A percentile compares a stretch with the other conserved stretches of the same genome.
Evolutionary conservation across 371 early-diverging fungal species (phyloP).

Genomic region (Rhizopus stolonifer): DNA sequence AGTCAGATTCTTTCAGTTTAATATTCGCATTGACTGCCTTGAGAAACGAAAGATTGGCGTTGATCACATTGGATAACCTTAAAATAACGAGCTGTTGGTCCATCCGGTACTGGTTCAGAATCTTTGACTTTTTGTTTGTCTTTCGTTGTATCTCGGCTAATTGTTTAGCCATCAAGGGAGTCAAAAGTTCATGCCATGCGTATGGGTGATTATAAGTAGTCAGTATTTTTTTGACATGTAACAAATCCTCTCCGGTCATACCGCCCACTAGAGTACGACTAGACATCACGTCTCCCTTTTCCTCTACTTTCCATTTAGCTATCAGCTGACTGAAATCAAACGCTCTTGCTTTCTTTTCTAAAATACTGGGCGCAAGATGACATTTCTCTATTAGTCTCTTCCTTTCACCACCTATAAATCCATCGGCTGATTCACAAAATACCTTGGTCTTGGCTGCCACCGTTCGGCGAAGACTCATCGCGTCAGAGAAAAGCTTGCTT

Average conservation of each 20-base stretch:
- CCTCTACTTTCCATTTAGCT: background rate
- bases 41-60: background rate
- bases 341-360: background rate
- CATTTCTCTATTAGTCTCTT: no score
- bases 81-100: background rate
- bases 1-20: background rate
- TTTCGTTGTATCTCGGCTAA: background rate
- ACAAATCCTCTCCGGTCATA: background rate
- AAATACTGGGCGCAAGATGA: no score
- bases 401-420: no score
- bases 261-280: background rate
- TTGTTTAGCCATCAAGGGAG: background rate
- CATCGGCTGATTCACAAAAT: background rate
- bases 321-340: background rate
- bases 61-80: background rate
- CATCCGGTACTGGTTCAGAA: background rate
- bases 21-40: background rate
- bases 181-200: background rate
- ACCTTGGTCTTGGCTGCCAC: background rate
- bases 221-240: background rate
- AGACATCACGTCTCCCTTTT: no score
- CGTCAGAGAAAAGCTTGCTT: background rate
- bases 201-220: background rate
- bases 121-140: conserved; percentile 1
- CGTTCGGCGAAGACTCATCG: background rate